A percentile compares a stretch with the other conserved stretches of the same genome.
These are phyloP conservation scores for Dictyostelium intermedium DNA, from an alignment of 78 protist species.

Conservation along the genomic window DNA sequence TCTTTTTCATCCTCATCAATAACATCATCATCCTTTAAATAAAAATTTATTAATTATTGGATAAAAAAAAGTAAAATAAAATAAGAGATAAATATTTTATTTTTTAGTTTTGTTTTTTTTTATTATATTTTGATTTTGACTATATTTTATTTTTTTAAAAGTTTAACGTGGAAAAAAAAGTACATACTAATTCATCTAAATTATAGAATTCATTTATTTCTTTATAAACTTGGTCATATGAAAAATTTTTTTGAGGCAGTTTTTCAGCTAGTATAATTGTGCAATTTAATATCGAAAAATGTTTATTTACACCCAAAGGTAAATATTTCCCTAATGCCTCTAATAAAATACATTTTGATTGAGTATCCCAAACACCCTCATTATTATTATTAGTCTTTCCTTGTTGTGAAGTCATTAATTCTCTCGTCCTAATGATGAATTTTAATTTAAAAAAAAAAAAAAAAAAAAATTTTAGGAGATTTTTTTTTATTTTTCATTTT, in stretches of 20 bases:
- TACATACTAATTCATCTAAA: slow-evolving; percentile 44
- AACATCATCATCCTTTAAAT: slow-evolving; percentile 38
- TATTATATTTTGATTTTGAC: too few relatives aligned
- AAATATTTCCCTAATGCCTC: slow-evolving; percentile 27
- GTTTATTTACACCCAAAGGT: slow-evolving; percentile 41
- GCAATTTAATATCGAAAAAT: slow-evolving; percentile 42
- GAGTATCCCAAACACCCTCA: slow-evolving; percentile 13
- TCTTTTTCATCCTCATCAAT: slow-evolving; percentile 38
- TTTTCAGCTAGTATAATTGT: not conserved
- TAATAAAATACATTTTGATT: slow-evolving; percentile 7
- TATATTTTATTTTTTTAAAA: not conserved
- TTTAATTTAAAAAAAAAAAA: not conserved
- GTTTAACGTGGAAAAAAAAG: not conserved
- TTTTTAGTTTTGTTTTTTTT: too few relatives aligned
- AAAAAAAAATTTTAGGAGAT: not conserved
- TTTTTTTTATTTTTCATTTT: not conserved
- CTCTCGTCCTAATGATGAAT: not conserved
- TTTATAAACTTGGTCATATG: slow-evolving; percentile 10
- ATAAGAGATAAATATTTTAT: not conserved
- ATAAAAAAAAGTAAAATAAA: not conserved
- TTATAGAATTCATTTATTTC: slow-evolving; percentile 54
- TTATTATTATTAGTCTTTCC: not conserved
- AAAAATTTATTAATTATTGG: not conserved
- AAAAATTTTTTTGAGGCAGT: slow-evolving; percentile 15
- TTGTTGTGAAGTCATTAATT: not conserved